Evolutionary conservation across 2,329 filamentous ascomycete species (phyloP).

Genomic region (Metarhizium album): DNA sequence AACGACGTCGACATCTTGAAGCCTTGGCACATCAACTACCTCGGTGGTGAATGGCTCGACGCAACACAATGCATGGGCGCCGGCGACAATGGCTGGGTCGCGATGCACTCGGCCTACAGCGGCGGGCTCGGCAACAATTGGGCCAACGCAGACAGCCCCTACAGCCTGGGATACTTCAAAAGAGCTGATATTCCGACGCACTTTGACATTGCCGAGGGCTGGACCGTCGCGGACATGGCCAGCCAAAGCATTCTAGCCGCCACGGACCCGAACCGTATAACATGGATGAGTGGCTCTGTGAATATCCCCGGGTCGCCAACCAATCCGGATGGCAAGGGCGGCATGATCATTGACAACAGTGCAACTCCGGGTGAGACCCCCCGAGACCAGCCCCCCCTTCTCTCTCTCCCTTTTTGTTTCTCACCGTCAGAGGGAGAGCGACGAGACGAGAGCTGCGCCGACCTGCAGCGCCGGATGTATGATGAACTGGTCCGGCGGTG

Average conservation of each 20-base stretch:
- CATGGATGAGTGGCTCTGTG: constrained; percentile 29
- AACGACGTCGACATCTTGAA: constrained; percentile 34
- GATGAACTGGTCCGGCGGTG: too few species aligned
- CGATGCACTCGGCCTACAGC: constrained; percentile 41
- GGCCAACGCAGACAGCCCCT: constrained; percentile 19
- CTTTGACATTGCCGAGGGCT: constrained; percentile 43
- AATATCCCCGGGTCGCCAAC: constrained; percentile 32
- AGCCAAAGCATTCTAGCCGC: constrained; percentile 11
- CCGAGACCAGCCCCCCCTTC: too few species aligned
- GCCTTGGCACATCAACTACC: constrained; percentile 39
- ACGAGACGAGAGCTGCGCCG: too few species aligned
- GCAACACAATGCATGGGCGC: constrained; percentile 42
- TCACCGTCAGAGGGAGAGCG: too few species aligned
- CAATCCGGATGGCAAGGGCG: constrained; percentile 26
- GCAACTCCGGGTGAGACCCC: constrained; percentile 9
- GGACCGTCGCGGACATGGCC: constrained; percentile 25
- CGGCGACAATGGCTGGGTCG: constrained; percentile 38
- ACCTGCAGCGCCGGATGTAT: too few species aligned
- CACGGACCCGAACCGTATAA: constrained; percentile 37
- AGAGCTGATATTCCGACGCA: constrained; percentile 41
- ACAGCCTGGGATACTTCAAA: constrained; percentile 36
- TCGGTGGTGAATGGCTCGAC: constrained; percentile 31
- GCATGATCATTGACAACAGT: constrained; percentile 37
- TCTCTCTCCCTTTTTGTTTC: constrained; percentile 10
- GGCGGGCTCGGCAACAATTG: constrained; percentile 38